Conservation (phyloP, 1,284 basidiomycete species). For the Ganoderma boninense region DNA sequence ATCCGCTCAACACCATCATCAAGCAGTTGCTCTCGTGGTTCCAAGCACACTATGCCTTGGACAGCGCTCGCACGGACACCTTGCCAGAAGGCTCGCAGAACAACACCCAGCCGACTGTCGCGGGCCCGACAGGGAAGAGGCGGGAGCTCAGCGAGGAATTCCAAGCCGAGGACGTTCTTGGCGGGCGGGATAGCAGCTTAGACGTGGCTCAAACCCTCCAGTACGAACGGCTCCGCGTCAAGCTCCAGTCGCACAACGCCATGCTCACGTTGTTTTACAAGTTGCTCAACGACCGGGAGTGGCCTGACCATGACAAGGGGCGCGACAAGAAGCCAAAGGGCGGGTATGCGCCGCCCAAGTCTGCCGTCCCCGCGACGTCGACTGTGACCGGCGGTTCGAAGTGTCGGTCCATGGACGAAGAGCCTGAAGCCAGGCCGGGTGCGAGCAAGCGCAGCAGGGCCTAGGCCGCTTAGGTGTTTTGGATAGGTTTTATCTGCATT, state of each 20-base stretch:
- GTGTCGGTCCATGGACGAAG: background rate
- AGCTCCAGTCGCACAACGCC: background rate
- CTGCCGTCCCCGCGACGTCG: too few relatives aligned
- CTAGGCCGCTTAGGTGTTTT: background rate
- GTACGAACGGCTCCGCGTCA: background rate
- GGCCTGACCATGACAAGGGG: background rate
- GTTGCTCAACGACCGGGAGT: background rate
- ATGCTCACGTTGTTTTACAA: background rate
- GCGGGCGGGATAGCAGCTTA: too few relatives aligned
- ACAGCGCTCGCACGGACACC: background rate
- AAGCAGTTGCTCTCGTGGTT: background rate
- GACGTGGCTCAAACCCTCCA: too few relatives aligned
- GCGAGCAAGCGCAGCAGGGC: conserved; percentile 1
- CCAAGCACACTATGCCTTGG: background rate
- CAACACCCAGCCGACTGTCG: too few relatives aligned
- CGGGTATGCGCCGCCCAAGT: background rate
- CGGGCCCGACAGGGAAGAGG: background rate
- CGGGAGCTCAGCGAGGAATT: too few relatives aligned
- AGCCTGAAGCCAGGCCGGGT: background rate
- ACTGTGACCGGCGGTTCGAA: background rate
- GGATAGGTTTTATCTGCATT: background rate
- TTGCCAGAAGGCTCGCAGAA: too few relatives aligned
- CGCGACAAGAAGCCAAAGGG: background rate
- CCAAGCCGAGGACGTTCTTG: too few relatives aligned
- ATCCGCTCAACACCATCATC: background rate